Conservation (phyloP, 179 eudicot genomes). For the Spergularia azorica region DNA sequence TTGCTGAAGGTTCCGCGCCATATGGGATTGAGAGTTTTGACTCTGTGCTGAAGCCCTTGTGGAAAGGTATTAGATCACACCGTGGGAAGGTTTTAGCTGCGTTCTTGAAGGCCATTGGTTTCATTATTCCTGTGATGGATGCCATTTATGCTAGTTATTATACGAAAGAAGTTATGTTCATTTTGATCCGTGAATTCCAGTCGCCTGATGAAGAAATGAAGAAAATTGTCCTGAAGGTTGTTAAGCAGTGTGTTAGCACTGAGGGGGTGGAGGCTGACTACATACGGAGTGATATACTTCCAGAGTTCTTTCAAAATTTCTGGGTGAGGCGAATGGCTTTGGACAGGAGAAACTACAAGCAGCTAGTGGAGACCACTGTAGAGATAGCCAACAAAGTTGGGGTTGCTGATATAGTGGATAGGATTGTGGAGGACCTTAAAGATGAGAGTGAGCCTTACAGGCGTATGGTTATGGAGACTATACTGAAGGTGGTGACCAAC, state of each 20-base stretch:
- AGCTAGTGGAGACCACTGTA: slow-evolving; percentile 90
- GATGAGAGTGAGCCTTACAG: slow-evolving; percentile 98
- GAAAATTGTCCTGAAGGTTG: slow-evolving; percentile 91
- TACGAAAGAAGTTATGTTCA: slow-evolving; percentile 90
- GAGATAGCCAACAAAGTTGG: slow-evolving; percentile 96
- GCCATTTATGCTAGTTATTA: slow-evolving; percentile 94
- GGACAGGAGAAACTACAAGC: slow-evolving; percentile 88
- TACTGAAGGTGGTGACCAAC: slow-evolving; percentile 87
- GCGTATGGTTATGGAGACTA: slow-evolving; percentile 97
- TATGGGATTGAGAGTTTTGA: slow-evolving; percentile 97
- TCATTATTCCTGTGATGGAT: slow-evolving; percentile 92
- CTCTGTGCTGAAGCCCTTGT: slow-evolving; percentile 92
- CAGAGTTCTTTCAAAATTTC: slow-evolving; percentile 81
- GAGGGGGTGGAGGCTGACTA: slow-evolving; percentile 94
- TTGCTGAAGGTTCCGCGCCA: slow-evolving; percentile 97
- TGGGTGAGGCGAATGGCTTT: slow-evolving; percentile 98
- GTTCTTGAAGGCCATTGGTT: slow-evolving; percentile 90
- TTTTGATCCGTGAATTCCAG: slow-evolving; percentile 88
- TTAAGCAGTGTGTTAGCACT: slow-evolving; percentile 94
- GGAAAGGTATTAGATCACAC: slow-evolving; percentile 97
- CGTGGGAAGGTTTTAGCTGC: slow-evolving; percentile 99
- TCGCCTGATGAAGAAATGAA: slow-evolving; percentile 98
- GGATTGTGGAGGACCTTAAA: slow-evolving; percentile 90
- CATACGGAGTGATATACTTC: slow-evolving; percentile 80
- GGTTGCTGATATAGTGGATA: slow-evolving; percentile 89